Percentiles rank a stretch among this genome's conserved stretches.
Conservation (phyloP, 23 red algal genomes). For the Chondrus crispus region DNA sequence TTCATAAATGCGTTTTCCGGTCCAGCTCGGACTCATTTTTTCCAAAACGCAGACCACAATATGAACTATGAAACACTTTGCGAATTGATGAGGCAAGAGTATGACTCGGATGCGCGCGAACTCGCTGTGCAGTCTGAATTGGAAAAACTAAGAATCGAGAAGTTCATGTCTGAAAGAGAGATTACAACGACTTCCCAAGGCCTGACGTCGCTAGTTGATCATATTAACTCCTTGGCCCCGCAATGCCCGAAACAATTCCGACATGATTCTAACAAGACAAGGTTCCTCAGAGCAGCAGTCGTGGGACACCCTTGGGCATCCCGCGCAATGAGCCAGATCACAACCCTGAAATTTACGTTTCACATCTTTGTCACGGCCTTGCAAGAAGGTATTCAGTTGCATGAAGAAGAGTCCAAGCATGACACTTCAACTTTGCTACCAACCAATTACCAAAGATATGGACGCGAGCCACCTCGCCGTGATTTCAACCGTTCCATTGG, state of each 20-base stretch:
- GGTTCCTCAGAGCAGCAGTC: neutral
- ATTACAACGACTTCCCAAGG: neutral
- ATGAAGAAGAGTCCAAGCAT: no score
- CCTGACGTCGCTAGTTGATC: neutral
- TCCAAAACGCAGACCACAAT: neutral
- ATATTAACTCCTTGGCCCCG: neutral
- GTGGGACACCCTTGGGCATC: neutral
- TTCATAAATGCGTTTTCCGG: neutral
- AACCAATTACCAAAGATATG: no score
- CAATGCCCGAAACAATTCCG: neutral
- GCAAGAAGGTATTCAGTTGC: neutral
- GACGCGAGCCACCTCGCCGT: no score
- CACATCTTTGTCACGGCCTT: neutral
- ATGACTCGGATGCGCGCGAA: neutral
- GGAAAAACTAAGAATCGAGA: neutral
- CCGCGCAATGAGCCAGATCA: neutral
- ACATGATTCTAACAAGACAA: neutral
- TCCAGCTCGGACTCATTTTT: neutral
- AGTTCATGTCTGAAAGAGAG: neutral
- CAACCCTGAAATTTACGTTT: neutral
- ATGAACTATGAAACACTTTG: neutral
- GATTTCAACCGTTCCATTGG: no score
- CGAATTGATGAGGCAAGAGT: neutral
- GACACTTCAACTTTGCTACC: no score
- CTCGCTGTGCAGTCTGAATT: neutral